A percentile compares a stretch with the other conserved stretches of the same genome.
phyloP scores from a whole-genome alignment of 1,139 yeast genomes.

The Candida dubliniensis region DNA sequence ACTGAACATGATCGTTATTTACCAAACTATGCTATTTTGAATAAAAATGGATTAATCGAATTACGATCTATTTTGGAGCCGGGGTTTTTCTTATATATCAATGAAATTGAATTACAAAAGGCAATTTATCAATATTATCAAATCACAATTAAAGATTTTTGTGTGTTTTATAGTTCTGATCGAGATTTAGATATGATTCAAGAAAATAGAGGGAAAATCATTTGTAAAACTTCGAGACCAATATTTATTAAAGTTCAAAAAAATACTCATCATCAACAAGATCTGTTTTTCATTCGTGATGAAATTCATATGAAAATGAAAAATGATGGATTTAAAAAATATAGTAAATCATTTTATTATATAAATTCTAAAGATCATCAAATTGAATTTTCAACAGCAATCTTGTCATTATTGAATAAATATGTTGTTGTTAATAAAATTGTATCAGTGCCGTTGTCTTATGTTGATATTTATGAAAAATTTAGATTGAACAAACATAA shows the following conservation, averaged over 20 bases:
- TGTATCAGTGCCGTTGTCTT: slow-evolving; percentile 1
- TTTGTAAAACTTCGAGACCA: slow-evolving; percentile 1
- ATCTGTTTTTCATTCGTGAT: background rate
- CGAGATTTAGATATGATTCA: background rate
- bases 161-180: slow-evolving; percentile 1
- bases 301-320: background rate
- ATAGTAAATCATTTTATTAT: slow-evolving; percentile 2
- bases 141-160: slow-evolving; percentile 2
- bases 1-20: slow-evolving; percentile 1
- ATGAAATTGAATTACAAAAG: slow-evolving; percentile 2
- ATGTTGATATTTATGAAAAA: slow-evolving; percentile 1
- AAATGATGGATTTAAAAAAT: background rate
- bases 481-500: background rate
- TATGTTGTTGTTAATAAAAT: background rate
- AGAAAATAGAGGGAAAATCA: background rate
- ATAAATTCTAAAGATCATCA: background rate
- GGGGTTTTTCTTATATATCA: background rate
- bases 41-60: background rate
- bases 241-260: background rate
- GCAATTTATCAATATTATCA: slow-evolving; percentile 4
- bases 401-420: slow-evolving; percentile 2
- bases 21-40: slow-evolving; percentile 1
- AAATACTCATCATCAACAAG: background rate
- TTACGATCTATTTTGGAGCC: background rate
- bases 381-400: slow-evolving; percentile 2